Percentiles rank a stretch among this genome's conserved stretches.
Evolutionary conservation across 2,329 filamentous ascomycete species (phyloP).

Genomic region (Colletotrichum chrysophilum): DNA sequence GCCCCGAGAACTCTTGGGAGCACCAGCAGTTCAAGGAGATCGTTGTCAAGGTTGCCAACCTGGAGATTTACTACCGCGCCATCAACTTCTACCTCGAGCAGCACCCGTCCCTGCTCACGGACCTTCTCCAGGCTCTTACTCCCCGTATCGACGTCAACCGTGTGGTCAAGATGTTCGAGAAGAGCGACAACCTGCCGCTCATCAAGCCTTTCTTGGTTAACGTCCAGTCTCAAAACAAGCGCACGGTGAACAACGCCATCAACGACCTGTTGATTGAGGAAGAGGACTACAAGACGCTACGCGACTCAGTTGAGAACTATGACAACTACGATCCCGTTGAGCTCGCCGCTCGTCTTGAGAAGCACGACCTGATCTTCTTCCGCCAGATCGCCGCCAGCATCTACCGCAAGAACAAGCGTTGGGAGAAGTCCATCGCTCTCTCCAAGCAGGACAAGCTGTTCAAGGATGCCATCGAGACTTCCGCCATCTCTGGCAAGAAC

Average conservation of each 20-base stretch:
- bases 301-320: conserved; percentile 97
- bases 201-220: conserved; percentile 99
- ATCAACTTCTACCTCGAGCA: conserved; percentile 98
- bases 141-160: conserved; percentile 96
- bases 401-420: conserved; percentile 99
- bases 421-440: conserved; percentile 97
- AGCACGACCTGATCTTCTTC: conserved; percentile 99
- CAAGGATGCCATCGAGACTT: conserved; percentile 98
- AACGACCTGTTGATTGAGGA: conserved; percentile 98
- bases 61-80: conserved; percentile 98
- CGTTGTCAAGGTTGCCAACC: conserved; percentile 93
- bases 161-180: conserved; percentile 98
- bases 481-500: conserved; percentile 86
- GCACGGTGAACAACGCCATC: conserved; percentile 95
- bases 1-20: conserved; percentile 96
- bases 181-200: conserved; percentile 95
- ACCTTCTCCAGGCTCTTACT: conserved; percentile 91
- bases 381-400: conserved; percentile 97
- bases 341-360: conserved; percentile 89
- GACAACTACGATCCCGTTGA: conserved; percentile 98
- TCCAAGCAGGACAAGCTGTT: conserved; percentile 99
- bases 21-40: conserved; percentile 99
- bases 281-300: conserved; percentile 98
- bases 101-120: conserved; percentile 94
- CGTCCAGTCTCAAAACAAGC: conserved; percentile 97